Evolutionary conservation across 257 asterid species (phyloP).

Genomic region (Thymus quinquecostatus): DNA sequence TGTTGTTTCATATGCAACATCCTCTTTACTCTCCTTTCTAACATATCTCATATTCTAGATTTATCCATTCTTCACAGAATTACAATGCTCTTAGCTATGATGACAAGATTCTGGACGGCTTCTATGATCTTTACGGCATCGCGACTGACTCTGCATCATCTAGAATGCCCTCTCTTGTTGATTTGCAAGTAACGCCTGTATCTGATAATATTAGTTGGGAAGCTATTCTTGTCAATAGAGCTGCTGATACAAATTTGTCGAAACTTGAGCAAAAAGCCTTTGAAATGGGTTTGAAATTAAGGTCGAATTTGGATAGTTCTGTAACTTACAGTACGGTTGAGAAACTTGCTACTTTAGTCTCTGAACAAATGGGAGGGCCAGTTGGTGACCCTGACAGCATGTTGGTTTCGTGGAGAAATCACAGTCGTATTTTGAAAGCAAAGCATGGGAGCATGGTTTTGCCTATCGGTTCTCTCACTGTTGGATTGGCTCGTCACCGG

Average conservation of each 20-base stretch:
- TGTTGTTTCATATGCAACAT: conserved; percentile 25
- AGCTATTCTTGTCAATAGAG: conserved; percentile 82
- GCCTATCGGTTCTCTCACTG: conserved; percentile 87
- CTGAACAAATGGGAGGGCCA: conserved; percentile 96
- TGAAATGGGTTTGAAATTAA: conserved; percentile 61
- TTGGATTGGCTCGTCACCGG: conserved; percentile 97
- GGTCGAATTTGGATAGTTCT: conserved; percentile 48
- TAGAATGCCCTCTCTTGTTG: conserved; percentile 90
- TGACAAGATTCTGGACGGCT: conserved; percentile 96
- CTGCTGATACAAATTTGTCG: conserved; percentile 73
- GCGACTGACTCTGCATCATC: conserved; percentile 67
- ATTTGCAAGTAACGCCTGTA: conserved; percentile 81
- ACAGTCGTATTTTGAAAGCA: conserved; percentile 60
- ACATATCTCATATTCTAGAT: conserved; percentile 82
- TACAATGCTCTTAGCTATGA: conserved; percentile 93
- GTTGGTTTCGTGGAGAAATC: conserved; percentile 78
- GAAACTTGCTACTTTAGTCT: conserved; percentile 76
- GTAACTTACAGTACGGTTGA: conserved; percentile 54
- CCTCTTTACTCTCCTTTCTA: conserved; percentile 44
- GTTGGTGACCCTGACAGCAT: conserved; percentile 84
- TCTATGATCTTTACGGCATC: conserved; percentile 85
- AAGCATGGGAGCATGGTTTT: conserved; percentile 90
- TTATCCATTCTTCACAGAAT: conserved; percentile 89
- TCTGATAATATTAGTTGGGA: conserved; percentile 80
- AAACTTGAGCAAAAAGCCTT: conserved; percentile 77